phyloP scores from a whole-genome alignment of 345 rosid species.

The Lenwebbia sp. region DNA sequence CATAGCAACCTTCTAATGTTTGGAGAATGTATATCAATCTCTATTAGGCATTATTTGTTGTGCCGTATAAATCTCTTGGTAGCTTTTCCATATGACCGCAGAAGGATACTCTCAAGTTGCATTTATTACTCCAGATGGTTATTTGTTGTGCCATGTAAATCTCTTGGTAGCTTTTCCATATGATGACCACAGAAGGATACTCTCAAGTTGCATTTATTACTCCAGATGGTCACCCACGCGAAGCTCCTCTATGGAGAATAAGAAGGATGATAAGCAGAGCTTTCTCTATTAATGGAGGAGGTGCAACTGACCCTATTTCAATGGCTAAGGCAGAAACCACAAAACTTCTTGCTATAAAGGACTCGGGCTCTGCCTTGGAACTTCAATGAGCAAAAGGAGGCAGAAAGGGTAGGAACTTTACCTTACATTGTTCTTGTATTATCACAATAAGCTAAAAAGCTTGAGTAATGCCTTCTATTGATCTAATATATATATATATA shows the following conservation, averaged over 20 bases:
- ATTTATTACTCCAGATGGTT: neutral
- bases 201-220: neutral
- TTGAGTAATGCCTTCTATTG: neutral
- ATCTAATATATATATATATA: neutral
- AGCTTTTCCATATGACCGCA: neutral
- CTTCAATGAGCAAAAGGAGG: neutral
- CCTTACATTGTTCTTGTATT: neutral
- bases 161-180: neutral
- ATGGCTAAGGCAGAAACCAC: neutral
- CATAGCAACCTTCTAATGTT: neutral
- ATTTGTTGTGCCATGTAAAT: neutral
- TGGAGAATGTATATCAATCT: neutral
- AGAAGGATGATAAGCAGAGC: neutral
- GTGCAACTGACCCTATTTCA: neutral
- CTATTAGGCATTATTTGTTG: neutral
- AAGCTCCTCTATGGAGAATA: neutral
- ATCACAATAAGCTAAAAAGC: neutral
- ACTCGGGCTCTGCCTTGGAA: neutral
- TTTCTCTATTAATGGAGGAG: neutral
- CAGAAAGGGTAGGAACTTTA: neutral
- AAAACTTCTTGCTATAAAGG: neutral
- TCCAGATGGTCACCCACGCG: neutral
- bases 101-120: neutral
- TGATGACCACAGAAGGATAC: neutral
- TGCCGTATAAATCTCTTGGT: neutral